These are phyloP conservation scores for Fusarium buxicola DNA, from an alignment of 2,329 filamentous ascomycete genomes.

Conservation along the genomic window DNA sequence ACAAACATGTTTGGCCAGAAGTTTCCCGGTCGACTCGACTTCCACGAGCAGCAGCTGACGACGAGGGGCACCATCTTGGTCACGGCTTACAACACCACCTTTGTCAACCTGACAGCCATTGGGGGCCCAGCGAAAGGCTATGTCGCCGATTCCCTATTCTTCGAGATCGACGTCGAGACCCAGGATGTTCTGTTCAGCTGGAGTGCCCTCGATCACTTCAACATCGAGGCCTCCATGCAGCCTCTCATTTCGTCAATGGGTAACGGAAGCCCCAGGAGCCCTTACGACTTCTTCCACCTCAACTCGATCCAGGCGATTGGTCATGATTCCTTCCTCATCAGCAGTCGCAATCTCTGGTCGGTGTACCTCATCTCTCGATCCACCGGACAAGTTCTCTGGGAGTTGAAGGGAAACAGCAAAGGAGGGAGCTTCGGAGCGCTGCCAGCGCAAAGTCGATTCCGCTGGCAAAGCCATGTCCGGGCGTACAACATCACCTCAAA, in stretches of 20 bases:
- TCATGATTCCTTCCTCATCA: conserved; percentile 38
- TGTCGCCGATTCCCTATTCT: conserved; percentile 51
- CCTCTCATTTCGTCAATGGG: conserved; percentile 20
- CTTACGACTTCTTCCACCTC: conserved; percentile 45
- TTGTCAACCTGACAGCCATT: conserved; percentile 26
- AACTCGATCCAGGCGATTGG: conserved; percentile 42
- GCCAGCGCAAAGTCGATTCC: conserved; percentile 47
- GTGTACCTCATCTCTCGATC: conserved; percentile 37
- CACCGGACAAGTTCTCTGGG: conserved; percentile 41
- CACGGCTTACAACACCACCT: conserved; percentile 42
- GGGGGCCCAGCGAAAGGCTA: conserved; percentile 34
- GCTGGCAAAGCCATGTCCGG: conserved; percentile 52
- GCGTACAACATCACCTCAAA: conserved; percentile 37
- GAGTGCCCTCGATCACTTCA: conserved; percentile 53
- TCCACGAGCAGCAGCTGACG: conserved; percentile 41
- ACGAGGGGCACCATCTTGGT: conserved; percentile 40
- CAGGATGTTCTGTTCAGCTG: conserved; percentile 55
- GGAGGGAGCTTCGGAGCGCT: conserved; percentile 41
- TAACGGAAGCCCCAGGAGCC: conserved; percentile 11
- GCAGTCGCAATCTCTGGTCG: conserved; percentile 41
- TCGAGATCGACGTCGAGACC: conserved; percentile 56
- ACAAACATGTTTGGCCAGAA: conserved; percentile 1
- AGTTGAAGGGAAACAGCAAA: conserved; percentile 41
- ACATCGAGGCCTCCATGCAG: conserved; percentile 26
- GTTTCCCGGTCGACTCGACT: conserved; percentile 30